Percentiles rank a stretch among this genome's conserved stretches.
Evolutionary conservation across 73 alveolate genomes (phyloP).

Genomic region (Blepharisma stoltei): DNA sequence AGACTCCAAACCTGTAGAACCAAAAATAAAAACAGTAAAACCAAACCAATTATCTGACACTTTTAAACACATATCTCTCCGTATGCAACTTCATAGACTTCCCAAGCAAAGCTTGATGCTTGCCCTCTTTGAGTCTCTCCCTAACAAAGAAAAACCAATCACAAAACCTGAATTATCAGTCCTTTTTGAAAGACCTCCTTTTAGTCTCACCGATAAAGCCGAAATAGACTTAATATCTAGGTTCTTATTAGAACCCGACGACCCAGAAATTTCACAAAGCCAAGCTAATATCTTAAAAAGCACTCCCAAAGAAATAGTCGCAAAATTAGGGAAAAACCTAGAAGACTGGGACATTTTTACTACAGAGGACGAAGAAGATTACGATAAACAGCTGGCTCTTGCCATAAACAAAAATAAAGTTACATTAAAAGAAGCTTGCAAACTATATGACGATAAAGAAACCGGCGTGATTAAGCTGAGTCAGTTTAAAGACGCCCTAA

Average conservation of each 20-base stretch:
- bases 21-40: too few species aligned
- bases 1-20: too few species aligned
- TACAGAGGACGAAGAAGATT: slow-evolving; percentile 23
- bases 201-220: background rate
- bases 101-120: background rate
- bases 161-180: background rate
- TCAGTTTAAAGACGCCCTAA: background rate
- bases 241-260: background rate
- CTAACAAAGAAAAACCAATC: background rate
- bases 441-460: background rate
- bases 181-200: background rate
- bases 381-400: slow-evolving; percentile 25
- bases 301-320: background rate
- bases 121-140: background rate
- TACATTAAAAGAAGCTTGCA: slow-evolving; percentile 2
- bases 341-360: slow-evolving; percentile 30
- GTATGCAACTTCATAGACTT: slow-evolving; percentile 25
- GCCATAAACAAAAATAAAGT: slow-evolving; percentile 19
- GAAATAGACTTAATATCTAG: background rate
- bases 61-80: background rate
- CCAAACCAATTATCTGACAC: background rate
- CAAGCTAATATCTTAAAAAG: background rate
- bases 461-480: background rate
- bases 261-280: background rate
- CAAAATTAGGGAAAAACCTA: background rate